A percentile compares a stretch with the other conserved stretches of the same genome.
phyloP scores from a whole-genome alignment of 2,329 filamentous ascomycete genomes.

The Cladophialophora exuberans region DNA sequence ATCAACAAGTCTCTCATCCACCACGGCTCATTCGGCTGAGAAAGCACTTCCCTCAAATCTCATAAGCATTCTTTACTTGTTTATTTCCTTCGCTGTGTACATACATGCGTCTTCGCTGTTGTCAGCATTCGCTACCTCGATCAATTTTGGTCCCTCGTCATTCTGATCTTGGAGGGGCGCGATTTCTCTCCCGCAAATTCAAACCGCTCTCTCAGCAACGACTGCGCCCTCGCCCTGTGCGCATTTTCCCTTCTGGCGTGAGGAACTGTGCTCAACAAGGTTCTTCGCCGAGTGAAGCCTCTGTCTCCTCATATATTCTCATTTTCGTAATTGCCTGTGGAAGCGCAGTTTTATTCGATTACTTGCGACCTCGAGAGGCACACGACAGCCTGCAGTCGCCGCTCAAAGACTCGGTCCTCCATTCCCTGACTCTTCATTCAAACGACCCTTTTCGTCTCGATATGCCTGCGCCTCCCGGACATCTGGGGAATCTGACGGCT shows the following conservation, averaged over 20 bases:
- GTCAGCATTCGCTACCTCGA: slow-evolving; percentile 17
- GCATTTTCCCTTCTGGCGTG: not conserved
- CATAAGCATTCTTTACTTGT: slow-evolving; percentile 3
- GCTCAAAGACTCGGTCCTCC: slow-evolving; percentile 39
- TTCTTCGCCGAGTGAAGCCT: slow-evolving; percentile 16
- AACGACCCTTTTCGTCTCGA: slow-evolving; percentile 27
- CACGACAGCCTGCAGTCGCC: slow-evolving; percentile 26
- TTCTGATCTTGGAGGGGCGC: slow-evolving; percentile 3
- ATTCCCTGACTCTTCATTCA: slow-evolving; percentile 26
- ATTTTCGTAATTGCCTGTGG: slow-evolving; percentile 23
- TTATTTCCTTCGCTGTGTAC: slow-evolving; percentile 1
- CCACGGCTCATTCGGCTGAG: slow-evolving; percentile 9
- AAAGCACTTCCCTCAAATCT: slow-evolving; percentile 5
- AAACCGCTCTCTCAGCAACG: not conserved
- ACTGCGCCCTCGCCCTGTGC: not conserved
- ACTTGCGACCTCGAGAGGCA: slow-evolving; percentile 14
- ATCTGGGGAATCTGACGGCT: slow-evolving; percentile 82
- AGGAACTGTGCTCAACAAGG: not conserved
- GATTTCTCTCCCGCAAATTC: not conserved
- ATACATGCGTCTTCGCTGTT: slow-evolving; percentile 26
- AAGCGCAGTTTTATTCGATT: slow-evolving; percentile 24
- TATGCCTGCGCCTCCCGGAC: slow-evolving; percentile 59
- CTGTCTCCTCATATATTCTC: slow-evolving; percentile 26
- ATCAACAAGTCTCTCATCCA: slow-evolving; percentile 7
- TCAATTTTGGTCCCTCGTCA: slow-evolving; percentile 8